These are phyloP conservation scores for Phaeotremella fagi DNA, from an alignment of 768 basidiomycete species.

Conservation along the genomic window DNA sequence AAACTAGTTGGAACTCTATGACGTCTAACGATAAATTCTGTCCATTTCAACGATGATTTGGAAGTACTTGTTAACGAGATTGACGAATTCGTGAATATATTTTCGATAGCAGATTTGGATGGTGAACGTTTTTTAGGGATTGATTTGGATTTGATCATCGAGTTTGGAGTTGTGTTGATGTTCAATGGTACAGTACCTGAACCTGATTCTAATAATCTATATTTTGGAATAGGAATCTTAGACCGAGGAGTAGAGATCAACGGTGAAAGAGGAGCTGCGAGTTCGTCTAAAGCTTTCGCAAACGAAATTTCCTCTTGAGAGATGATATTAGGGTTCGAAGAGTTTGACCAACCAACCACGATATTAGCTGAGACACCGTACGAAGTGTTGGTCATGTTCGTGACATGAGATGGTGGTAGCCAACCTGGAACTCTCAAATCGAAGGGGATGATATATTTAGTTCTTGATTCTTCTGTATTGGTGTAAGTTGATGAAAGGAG, in stretches of 20 bases:
- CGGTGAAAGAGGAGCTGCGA: neutral
- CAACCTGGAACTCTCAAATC: constrained; percentile 83
- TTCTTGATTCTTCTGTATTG: constrained; percentile 17
- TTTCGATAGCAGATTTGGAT: neutral
- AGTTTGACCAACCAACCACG: constrained; percentile 33
- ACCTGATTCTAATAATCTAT: too few relatives aligned
- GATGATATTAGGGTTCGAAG: neutral
- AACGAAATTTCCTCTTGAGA: neutral
- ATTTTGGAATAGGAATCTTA: neutral
- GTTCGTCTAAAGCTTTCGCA: neutral
- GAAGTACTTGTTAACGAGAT: neutral
- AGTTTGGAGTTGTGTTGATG: neutral
- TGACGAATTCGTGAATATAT: neutral
- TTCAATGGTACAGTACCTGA: neutral
- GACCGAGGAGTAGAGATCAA: neutral
- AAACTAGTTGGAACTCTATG: constrained; percentile 5
- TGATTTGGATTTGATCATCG: neutral
- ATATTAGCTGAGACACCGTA: constrained; percentile 33
- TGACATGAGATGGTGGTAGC: constrained; percentile 57
- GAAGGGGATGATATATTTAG: constrained; percentile 69
- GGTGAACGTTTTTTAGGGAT: neutral
- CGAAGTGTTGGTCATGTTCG: constrained; percentile 21
- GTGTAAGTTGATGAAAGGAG: constrained; percentile 3
- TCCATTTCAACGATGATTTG: constrained; percentile 8
- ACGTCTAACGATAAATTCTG: constrained; percentile 2